Percentiles rank a stretch among this genome's conserved stretches.
phyloP scores from a whole-genome alignment of 2,329 filamentous ascomycete genomes.

The Dichotomopilus funicola region DNA sequence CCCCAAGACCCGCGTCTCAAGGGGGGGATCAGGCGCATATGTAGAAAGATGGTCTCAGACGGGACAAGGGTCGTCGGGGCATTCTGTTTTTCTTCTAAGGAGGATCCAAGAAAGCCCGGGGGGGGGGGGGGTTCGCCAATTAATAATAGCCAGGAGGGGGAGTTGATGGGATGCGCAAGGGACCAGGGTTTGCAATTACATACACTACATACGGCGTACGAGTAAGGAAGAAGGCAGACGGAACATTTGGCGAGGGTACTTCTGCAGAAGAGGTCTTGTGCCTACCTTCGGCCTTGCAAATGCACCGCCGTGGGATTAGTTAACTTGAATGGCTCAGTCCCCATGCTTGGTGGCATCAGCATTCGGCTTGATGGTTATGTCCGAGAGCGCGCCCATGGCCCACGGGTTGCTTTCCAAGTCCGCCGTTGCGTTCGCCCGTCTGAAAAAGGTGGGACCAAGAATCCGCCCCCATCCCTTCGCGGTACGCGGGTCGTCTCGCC shows the following conservation, averaged over 20 bases:
- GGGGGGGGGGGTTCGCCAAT: slow-evolving; percentile 12
- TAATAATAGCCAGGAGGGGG: slow-evolving; percentile 19
- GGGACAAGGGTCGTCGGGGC: background rate
- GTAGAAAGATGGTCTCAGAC: background rate
- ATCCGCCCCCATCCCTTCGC: background rate
- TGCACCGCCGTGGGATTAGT: slow-evolving; percentile 5
- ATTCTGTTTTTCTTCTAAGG: background rate
- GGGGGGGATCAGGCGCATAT: background rate
- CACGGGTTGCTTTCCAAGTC: background rate
- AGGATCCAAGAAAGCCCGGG: background rate
- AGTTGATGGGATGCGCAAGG: background rate
- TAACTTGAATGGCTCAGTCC: slow-evolving; percentile 9
- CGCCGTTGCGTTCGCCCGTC: background rate
- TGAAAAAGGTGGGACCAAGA: background rate
- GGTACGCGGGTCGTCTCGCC: too few relatives aligned
- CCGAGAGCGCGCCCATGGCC: slow-evolving; percentile 28
- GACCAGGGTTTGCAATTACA: background rate
- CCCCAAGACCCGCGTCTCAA: too few relatives aligned
- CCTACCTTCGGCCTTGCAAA: slow-evolving; percentile 5
- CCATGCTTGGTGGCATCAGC: slow-evolving; percentile 15
- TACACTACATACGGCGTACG: background rate
- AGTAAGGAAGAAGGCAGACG: slow-evolving; percentile 3
- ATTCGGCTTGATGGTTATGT: slow-evolving; percentile 34
- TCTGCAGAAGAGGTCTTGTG: background rate
- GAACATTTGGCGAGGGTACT: background rate